A percentile compares a stretch with the other conserved stretches of the same genome.
Conservation (phyloP, 352 stramenopile genomes). For the Phytophthora fragariae region DNA sequence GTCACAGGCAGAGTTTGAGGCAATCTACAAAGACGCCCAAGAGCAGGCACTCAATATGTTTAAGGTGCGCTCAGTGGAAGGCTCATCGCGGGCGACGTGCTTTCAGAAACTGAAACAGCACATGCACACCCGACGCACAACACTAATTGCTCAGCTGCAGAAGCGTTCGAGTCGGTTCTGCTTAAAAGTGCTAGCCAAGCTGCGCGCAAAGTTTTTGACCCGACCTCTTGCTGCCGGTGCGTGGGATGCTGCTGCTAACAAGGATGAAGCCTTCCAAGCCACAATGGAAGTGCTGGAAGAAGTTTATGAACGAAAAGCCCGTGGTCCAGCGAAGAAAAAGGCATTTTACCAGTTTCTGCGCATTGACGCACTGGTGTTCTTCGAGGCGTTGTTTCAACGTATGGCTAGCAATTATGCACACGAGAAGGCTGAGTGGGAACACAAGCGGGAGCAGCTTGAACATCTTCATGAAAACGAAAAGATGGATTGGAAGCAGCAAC, state of each 20-base stretch:
- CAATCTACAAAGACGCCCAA: constrained; percentile 76
- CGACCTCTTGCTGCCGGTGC: constrained; percentile 49
- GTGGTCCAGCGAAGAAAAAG: constrained; percentile 74
- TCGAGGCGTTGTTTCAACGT: constrained; percentile 56
- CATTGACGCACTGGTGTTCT: constrained; percentile 56
- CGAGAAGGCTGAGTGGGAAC: constrained; percentile 39
- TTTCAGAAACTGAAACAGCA: constrained; percentile 84
- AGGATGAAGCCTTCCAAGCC: constrained; percentile 37
- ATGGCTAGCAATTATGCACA: constrained; percentile 40
- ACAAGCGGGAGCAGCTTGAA: constrained; percentile 42
- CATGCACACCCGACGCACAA: constrained; percentile 65
- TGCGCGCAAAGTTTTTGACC: constrained; percentile 50
- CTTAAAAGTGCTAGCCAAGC: constrained; percentile 46
- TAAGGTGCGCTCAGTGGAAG: constrained; percentile 77
- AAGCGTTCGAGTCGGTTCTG: constrained; percentile 65
- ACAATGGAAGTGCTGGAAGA: constrained; percentile 62
- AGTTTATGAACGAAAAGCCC: constrained; percentile 64
- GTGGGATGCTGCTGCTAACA: constrained; percentile 44
- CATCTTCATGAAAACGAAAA: constrained; percentile 48
- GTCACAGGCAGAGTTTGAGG: constrained; percentile 76
- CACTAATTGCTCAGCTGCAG: constrained; percentile 65
- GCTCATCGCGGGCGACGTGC: constrained; percentile 56
- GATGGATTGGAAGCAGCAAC: constrained; percentile 50
- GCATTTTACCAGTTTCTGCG: constrained; percentile 76
- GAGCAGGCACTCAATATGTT: constrained; percentile 74